Base-by-base conservation (phyloP, 805 yeast genomes). In the Yarrowia bubula region DNA sequence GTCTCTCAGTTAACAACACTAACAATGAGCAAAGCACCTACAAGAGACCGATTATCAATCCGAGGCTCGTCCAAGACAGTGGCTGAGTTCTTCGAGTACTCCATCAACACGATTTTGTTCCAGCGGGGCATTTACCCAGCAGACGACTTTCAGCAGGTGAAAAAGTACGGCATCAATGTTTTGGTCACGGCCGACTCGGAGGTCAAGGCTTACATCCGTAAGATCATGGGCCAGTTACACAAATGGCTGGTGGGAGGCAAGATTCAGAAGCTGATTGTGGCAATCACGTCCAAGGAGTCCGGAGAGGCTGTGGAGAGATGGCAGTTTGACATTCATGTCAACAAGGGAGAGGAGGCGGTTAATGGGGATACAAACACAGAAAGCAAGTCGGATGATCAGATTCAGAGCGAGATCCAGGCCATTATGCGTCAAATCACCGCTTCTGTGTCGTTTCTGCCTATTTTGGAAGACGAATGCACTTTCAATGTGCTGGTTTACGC, bases 41-140 rank as follows among this genome's bases (percentile, higher is more conserved):
- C 79, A 11, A 69, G 80, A 53, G 79, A 85, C 6, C 81, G 84
- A 70, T 72, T 85, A 64, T 85, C 91, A 1, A 75, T 89, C 48
- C 86, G 86, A 70, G 97, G 97, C 11, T 88, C 96, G 0, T 85
- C 96, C 10, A 84, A 86, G 68, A 80, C 84, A 0, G 90, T 92
- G 0, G 83, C 93, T 0, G 97, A 91, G 75, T 91, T 89, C 75
- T 90, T 92, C 71, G 89, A 90, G 70, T 90, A 85, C 73, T 84
- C 93, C 64, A 86, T 92, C 63, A 88, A 90, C 72, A 84, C 87
- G 55, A 89, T 92, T 31, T 81, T 93, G 5, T 92, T 88, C 74
- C 98, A 93, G 74, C 78, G 98, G 62, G 96, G 96, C 0, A 86
- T 92, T 17, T 92, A 92, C 71, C 96, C 97, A 0, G 81, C 89